Percentiles rank a stretch among this genome's conserved stretches.
These are phyloP conservation scores for Cercospora citrullina DNA, from an alignment of 2,329 filamentous ascomycete species.

Conservation along the genomic window DNA sequence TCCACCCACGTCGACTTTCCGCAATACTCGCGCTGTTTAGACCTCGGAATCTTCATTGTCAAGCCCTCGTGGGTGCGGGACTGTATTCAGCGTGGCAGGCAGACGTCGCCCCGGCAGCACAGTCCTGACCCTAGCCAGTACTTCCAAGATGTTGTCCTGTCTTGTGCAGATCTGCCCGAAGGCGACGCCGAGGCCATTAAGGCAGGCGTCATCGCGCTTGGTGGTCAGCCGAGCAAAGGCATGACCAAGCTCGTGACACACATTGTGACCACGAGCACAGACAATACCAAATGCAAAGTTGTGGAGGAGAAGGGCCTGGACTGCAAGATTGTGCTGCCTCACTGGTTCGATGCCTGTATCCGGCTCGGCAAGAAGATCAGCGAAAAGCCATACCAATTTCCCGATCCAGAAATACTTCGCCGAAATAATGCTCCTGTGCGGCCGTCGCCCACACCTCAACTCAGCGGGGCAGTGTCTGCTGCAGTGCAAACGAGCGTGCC, in stretches of 20 bases:
- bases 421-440: conserved; percentile 24
- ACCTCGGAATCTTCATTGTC: conserved; percentile 79
- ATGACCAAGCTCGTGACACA: conserved; percentile 79
- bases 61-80: conserved; percentile 76
- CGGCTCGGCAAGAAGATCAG: conserved; percentile 89
- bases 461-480: conserved; percentile 66
- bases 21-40: conserved; percentile 73
- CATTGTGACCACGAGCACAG: conserved; percentile 76
- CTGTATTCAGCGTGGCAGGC: conserved; percentile 68
- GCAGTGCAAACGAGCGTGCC: conserved; percentile 45
- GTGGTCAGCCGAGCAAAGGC: conserved; percentile 73
- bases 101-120: conserved; percentile 76
- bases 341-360: conserved; percentile 98
- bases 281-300: conserved; percentile 68
- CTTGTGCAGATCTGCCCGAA: conserved; percentile 78
- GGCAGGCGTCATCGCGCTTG: conserved; percentile 84
- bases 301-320: conserved; percentile 65
- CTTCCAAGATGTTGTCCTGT: conserved; percentile 79
- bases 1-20: conserved; percentile 85
- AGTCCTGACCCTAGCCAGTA: conserved; percentile 90
- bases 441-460: conserved; percentile 43
- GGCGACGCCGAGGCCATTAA: conserved; percentile 90
- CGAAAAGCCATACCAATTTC: conserved; percentile 81
- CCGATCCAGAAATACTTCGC: conserved; percentile 77
- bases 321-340: conserved; percentile 84